Conservation (phyloP, 2,329 filamentous ascomycete genomes). For the Colletotrichum trifolii region DNA sequence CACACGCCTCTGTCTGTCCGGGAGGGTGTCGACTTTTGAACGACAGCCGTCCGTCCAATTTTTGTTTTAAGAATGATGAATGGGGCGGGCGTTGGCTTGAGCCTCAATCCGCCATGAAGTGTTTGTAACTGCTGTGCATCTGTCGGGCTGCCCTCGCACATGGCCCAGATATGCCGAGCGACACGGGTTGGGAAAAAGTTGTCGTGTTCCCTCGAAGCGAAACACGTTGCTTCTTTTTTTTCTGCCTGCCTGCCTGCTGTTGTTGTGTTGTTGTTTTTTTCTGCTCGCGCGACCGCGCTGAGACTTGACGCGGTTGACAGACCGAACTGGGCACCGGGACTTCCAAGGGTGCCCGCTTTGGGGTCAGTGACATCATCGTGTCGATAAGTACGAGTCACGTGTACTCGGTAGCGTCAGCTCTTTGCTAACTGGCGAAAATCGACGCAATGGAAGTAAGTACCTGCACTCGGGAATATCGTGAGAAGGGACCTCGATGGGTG, state of each 20-base stretch:
- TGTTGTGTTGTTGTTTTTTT: constrained; percentile 1
- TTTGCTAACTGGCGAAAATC: no score
- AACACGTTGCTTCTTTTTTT: constrained; percentile 12
- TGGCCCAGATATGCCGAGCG: no score
- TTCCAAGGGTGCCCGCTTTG: neutral
- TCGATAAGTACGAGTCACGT: constrained; percentile 9
- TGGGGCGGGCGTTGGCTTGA: no score
- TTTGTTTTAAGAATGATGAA: neutral
- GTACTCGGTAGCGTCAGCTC: neutral
- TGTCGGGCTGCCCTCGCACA: no score
- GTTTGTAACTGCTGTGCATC: no score
- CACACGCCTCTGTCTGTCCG: constrained; percentile 26
- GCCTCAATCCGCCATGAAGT: no score
- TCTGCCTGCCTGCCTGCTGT: no score
- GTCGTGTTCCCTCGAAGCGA: neutral
- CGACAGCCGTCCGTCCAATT: constrained; percentile 5
- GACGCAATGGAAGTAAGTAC: no score
- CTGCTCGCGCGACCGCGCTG: neutral
- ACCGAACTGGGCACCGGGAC: neutral
- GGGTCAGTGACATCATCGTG: constrained; percentile 5
- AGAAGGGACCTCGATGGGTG: no score
- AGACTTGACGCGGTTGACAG: neutral
- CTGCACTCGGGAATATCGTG: no score
- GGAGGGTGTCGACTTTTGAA: neutral
- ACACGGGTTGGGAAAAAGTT: no score